These are phyloP conservation scores for Acacia concinna DNA, from an alignment of 331 rosid genomes.

Conservation along the genomic window DNA sequence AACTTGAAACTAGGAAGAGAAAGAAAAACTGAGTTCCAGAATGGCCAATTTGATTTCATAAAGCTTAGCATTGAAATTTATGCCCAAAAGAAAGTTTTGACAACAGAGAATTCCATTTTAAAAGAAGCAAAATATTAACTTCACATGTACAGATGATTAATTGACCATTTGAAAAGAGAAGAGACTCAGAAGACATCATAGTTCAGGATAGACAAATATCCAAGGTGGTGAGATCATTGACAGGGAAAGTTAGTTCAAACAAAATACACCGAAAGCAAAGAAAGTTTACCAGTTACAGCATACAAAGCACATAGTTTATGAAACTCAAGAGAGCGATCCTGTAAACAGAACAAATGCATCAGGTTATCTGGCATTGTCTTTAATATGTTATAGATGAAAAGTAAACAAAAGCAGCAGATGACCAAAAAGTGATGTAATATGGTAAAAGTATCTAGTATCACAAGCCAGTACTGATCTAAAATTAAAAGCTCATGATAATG, in stretches of 20 bases:
- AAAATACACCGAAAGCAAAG: background rate
- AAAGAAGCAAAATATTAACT: background rate
- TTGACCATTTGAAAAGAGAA: constrained; percentile 7
- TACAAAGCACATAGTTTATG: constrained; percentile 84
- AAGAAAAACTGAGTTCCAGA: background rate
- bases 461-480: background rate
- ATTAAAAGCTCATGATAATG: background rate
- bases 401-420: background rate
- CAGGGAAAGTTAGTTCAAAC: background rate
- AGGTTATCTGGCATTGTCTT: constrained; percentile 15
- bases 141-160: background rate
- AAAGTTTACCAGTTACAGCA: constrained; percentile 76
- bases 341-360: constrained; percentile 34
- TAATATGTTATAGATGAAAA: background rate
- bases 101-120: background rate
- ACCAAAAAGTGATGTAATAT: background rate
- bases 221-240: constrained; percentile 1
- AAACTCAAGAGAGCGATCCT: constrained; percentile 94
- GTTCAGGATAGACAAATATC: background rate
- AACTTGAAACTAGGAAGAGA: background rate
- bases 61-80: background rate
- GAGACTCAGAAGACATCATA: background rate
- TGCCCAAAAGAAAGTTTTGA: background rate
- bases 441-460: background rate
- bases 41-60: background rate